A percentile compares a stretch with the other conserved stretches of the same genome.
Evolutionary conservation across 2,329 filamentous ascomycete genomes (phyloP).

Genomic region (Orbilia ellipsospora): DNA sequence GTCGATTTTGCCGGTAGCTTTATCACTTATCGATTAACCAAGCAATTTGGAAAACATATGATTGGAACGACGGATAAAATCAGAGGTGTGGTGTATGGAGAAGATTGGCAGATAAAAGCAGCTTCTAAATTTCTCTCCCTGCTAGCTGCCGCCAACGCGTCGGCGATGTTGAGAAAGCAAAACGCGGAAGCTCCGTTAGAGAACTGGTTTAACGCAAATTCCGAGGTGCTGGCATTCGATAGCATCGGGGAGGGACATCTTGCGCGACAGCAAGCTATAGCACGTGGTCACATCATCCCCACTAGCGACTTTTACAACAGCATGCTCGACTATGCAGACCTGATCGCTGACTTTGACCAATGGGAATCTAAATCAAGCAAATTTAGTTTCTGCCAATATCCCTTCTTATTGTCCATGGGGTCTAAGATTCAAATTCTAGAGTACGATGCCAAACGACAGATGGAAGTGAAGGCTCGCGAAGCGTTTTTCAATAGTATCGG

Average conservation of each 20-base stretch:
- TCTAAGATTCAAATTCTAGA: slow-evolving; percentile 92
- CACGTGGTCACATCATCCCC: slow-evolving; percentile 75
- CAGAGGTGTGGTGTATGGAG: slow-evolving; percentile 73
- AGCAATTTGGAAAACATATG: slow-evolving; percentile 71
- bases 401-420: slow-evolving; percentile 90
- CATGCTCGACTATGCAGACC: slow-evolving; percentile 84
- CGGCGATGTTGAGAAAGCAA: slow-evolving; percentile 46
- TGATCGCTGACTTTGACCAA: slow-evolving; percentile 84
- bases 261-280: slow-evolving; percentile 63
- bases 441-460: slow-evolving; percentile 86
- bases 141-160: slow-evolving; percentile 83
- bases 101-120: slow-evolving; percentile 90
- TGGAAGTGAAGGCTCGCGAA: slow-evolving; percentile 87
- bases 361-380: slow-evolving; percentile 81
- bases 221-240: slow-evolving; percentile 31
- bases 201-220: slow-evolving; percentile 46
- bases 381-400: slow-evolving; percentile 92
- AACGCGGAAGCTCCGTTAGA: slow-evolving; percentile 28
- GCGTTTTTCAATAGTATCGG: slow-evolving; percentile 92
- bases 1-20: slow-evolving; percentile 83
- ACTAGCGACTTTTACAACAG: slow-evolving; percentile 90
- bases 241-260: slow-evolving; percentile 31
- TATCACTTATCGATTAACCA: slow-evolving; percentile 80
- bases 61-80: slow-evolving; percentile 58
- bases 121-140: slow-evolving; percentile 82